These are phyloP conservation scores for Penicillium angulare DNA, from an alignment of 495 filamentous ascomycete genomes.

Conservation along the genomic window DNA sequence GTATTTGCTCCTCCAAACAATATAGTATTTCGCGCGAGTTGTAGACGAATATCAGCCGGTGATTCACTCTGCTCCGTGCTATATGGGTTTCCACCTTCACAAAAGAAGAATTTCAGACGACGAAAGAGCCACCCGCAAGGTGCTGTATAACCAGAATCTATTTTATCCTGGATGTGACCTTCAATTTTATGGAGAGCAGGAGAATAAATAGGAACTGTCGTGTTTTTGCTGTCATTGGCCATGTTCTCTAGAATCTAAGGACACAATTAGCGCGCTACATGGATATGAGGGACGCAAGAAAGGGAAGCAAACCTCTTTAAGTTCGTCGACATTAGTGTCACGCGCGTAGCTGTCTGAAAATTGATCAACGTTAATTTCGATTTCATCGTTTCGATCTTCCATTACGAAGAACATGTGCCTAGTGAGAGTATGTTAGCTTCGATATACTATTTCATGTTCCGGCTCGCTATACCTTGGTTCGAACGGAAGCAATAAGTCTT, in stretches of 20 bases:
- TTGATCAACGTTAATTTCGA: conserved; percentile 61
- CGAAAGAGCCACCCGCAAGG: conserved; percentile 68
- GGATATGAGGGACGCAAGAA: background rate
- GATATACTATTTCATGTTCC: background rate
- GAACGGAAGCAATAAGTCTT: conserved; percentile 61
- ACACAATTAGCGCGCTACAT: background rate
- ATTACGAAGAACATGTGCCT: conserved; percentile 59
- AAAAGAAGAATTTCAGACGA: conserved; percentile 56
- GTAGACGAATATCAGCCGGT: conserved; percentile 12
- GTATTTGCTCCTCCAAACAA: conserved; percentile 61
- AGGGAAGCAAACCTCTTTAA: conserved; percentile 47
- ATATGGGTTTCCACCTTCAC: background rate
- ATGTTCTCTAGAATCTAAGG: conserved; percentile 46
- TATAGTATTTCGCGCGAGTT: conserved; percentile 45
- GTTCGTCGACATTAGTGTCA: conserved; percentile 63
- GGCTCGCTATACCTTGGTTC: conserved; percentile 56
- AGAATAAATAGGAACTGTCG: conserved; percentile 18
- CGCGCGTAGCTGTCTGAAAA: conserved; percentile 84
- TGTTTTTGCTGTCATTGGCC: conserved; percentile 29
- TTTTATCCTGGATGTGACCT: conserved; percentile 51
- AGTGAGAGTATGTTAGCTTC: background rate
- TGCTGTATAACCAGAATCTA: conserved; percentile 32
- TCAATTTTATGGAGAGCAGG: conserved; percentile 55
- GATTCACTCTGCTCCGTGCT: background rate
- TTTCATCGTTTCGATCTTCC: conserved; percentile 40